phyloP scores from a whole-genome alignment of 2,329 filamentous ascomycete genomes.

The Exophiala sideris region DNA sequence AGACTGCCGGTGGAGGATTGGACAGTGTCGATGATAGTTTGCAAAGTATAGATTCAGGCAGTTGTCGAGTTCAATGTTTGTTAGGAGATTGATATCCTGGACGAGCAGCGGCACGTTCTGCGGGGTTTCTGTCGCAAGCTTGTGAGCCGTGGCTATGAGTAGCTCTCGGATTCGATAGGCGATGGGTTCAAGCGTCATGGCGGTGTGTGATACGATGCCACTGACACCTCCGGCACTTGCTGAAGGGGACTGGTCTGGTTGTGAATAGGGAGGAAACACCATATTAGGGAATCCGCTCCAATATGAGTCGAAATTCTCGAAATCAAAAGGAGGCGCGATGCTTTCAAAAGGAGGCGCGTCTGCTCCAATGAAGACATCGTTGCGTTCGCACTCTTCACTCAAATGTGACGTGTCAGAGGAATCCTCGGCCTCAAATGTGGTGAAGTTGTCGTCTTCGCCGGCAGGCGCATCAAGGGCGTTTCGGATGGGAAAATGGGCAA shows the following conservation, averaged over 20 bases:
- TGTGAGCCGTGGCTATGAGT: slow-evolving; percentile 12
- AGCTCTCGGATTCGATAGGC: slow-evolving; percentile 20
- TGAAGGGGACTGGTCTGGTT: slow-evolving; percentile 10
- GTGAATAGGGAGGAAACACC: slow-evolving; percentile 13
- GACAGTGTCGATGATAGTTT: slow-evolving; percentile 44
- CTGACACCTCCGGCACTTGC: slow-evolving; percentile 4
- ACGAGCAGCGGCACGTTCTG: slow-evolving; percentile 10
- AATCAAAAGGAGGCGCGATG: background rate
- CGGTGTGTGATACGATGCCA: background rate
- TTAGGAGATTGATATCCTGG: slow-evolving; percentile 15
- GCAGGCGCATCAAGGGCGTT: background rate
- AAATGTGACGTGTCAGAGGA: slow-evolving; percentile 22
- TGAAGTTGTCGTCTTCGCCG: slow-evolving; percentile 14
- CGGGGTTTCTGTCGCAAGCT: slow-evolving; percentile 10
- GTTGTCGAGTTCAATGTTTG: slow-evolving; percentile 34
- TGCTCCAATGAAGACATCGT: slow-evolving; percentile 18
- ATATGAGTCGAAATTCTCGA: slow-evolving; percentile 19
- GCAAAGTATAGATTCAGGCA: slow-evolving; percentile 39
- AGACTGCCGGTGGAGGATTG: slow-evolving; percentile 42
- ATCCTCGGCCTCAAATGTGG: slow-evolving; percentile 13
- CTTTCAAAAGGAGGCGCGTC: slow-evolving; percentile 9
- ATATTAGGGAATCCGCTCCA: slow-evolving; percentile 19
- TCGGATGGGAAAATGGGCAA: slow-evolving; percentile 20
- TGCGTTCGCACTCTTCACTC: slow-evolving; percentile 21
- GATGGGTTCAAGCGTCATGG: slow-evolving; percentile 18